Percentiles rank a stretch among this genome's conserved stretches.
Evolutionary conservation across 805 yeast species (phyloP).

Genomic region (Lipomyces lipofer): DNA sequence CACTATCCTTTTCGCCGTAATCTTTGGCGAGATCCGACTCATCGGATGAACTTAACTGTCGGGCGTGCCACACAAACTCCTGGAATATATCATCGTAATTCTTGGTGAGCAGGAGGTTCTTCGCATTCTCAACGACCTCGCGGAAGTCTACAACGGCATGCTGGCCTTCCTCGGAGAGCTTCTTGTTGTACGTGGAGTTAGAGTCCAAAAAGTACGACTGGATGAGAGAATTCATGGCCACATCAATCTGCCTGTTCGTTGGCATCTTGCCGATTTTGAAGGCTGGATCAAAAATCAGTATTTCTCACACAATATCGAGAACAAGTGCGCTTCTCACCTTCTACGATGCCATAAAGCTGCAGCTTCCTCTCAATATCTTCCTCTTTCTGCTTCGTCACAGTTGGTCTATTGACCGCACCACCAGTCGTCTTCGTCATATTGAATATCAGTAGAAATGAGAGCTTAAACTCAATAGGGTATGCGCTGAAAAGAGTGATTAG

Average conservation of each 20-base stretch:
- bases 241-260: conserved; percentile 27
- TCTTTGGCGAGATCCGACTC: not conserved
- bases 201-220: conserved; percentile 11
- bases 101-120: conserved; percentile 20
- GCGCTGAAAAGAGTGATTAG: too few relatives aligned
- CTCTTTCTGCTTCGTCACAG: not conserved
- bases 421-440: too few relatives aligned
- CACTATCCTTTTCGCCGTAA: conserved; percentile 6
- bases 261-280: conserved; percentile 31
- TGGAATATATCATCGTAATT: conserved; percentile 26
- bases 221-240: conserved; percentile 24
- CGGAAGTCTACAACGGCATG: conserved; percentile 6
- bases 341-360: conserved; percentile 23
- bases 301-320: not conserved
- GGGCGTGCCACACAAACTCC: conserved; percentile 29
- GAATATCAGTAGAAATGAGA: too few relatives aligned
- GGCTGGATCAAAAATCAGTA: conserved; percentile 9
- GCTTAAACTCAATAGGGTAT: too few relatives aligned
- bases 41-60: conserved; percentile 2
- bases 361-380: conserved; percentile 23
- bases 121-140: conserved; percentile 14
- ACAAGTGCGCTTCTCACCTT: not conserved
- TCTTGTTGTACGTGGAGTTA: conserved; percentile 4
- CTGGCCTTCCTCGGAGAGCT: conserved; percentile 25
- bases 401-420: too few relatives aligned